A percentile compares a stretch with the other conserved stretches of the same genome.
Conservation (phyloP, 2,329 filamentous ascomycete species). For the Botryotinia globosa region DNA sequence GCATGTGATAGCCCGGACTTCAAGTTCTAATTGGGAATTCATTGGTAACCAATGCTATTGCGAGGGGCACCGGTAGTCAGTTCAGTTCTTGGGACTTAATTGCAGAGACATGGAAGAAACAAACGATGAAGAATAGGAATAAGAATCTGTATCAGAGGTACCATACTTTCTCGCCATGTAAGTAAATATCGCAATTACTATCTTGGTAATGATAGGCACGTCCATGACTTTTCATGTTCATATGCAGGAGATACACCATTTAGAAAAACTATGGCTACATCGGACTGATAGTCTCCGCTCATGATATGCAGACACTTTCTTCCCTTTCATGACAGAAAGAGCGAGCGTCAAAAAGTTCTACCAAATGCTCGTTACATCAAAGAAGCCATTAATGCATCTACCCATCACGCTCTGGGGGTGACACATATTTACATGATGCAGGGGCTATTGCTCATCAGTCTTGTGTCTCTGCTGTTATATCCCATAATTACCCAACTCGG, state of each 20-base stretch:
- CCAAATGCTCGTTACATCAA: neutral
- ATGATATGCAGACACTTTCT: neutral
- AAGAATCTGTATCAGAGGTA: neutral
- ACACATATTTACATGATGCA: neutral
- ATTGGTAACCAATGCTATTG: neutral
- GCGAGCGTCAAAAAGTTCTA: neutral
- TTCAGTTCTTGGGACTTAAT: neutral
- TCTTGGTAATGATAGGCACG: neutral
- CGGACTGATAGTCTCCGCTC: neutral
- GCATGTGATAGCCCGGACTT: neutral
- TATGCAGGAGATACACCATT: neutral
- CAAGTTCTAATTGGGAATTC: neutral
- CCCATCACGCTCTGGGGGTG: neutral
- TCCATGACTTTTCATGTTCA: neutral
- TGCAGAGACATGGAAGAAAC: neutral
- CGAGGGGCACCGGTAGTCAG: neutral
- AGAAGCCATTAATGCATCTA: neutral
- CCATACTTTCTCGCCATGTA: neutral
- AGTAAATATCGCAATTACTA: neutral
- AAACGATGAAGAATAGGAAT: neutral
- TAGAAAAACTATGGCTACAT: neutral
- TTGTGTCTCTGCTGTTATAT: neutral
- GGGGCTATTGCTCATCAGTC: neutral
- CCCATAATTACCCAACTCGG: neutral
- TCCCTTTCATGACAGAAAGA: neutral